A percentile compares a stretch with the other conserved stretches of the same genome.
Evolutionary conservation across 106 monocot species (phyloP).

Genomic region (Allium fistulosum): DNA sequence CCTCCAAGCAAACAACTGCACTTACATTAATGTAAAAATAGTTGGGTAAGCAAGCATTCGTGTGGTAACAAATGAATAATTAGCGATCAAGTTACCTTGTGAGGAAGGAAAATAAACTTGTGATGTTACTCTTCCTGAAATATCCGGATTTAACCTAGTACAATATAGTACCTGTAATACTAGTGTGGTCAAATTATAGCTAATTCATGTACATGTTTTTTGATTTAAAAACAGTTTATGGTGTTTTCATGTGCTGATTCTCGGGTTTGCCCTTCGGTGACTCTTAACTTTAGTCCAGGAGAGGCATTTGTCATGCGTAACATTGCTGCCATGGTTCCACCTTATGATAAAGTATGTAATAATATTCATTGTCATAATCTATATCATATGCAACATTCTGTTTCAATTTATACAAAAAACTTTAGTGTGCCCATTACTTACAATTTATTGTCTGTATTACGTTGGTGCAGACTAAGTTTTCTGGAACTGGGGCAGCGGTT

Average conservation of each 20-base stretch:
- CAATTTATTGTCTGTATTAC: too few species aligned
- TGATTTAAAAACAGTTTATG: conserved; percentile 46
- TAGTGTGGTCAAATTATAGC: background rate
- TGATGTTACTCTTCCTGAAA: background rate
- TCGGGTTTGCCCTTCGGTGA: conserved; percentile 36
- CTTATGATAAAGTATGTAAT: conserved; percentile 45
- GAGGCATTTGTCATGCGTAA: conserved; percentile 86
- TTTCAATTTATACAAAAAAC: too few species aligned
- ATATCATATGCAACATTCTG: too few species aligned
- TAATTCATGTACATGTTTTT: background rate
- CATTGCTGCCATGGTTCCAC: conserved; percentile 73
- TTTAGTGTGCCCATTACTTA: background rate
- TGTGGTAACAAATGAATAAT: background rate
- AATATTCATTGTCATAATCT: too few species aligned
- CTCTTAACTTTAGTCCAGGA: conserved; percentile 42
- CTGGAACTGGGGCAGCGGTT: conserved; percentile 61
- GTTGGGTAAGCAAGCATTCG: background rate
- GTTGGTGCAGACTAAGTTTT: conserved; percentile 40
- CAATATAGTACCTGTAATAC: background rate
- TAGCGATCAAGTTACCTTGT: background rate
- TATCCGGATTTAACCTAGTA: too few species aligned
- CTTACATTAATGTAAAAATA: too few species aligned
- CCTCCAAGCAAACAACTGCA: too few species aligned
- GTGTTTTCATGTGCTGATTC: conserved; percentile 87
- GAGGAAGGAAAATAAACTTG: background rate